Evolutionary conservation across 2,329 filamentous ascomycete species (phyloP), one percentile per base, ranked within the genome.

Genomic region (Diaporthe velutina): DNA sequence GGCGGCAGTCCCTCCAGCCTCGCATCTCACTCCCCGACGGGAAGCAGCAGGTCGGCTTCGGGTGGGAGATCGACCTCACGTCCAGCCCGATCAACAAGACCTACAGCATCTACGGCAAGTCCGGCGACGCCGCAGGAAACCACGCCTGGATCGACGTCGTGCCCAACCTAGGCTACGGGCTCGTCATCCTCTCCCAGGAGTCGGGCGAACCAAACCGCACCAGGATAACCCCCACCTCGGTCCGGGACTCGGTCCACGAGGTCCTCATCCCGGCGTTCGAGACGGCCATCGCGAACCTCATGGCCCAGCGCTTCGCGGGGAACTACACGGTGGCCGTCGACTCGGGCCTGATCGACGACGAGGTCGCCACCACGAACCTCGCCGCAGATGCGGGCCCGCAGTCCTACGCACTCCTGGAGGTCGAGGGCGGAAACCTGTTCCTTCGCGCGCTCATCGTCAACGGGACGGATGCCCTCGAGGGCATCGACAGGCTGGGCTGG

Each of bases 61-160:
- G 64, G 33, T 67, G 64, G 64, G 64, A 67, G 45, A 28, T 67
- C 45, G 30, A 17, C 19, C 15, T 67, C 33, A 38, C 22, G 15
- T 13, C 28, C 64, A 15, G 64, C 30, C 8, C 12, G 7, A n/a
- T n/a, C n/a, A 19, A 67, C 22, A 67, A 52, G 64, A 67, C 45
- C 8, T 67, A 67, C n/a, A 19, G 28, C n/a, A 22, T 67, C 13
- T 67, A 67, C 45, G 64, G 64, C 4, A 67, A 67, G 30, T 52
- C 64, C 13, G 64, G 64, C 3, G 64, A 67, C 30, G 64, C 64
- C 9, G 64, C 64, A 7, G 64, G 64, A 2, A 52, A 50, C 33
- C 64, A 67, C n/a, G 64, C 64, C 13, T 67, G 64, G 64, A 28
- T 67, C 45, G 64, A 67, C 22, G 64, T 67, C 30, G 30, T 67